Percentiles rank a stretch among this genome's conserved stretches.
These are phyloP conservation scores for Pezicula radicicola DNA, from an alignment of 2,329 filamentous ascomycete genomes.

Conservation along the genomic window DNA sequence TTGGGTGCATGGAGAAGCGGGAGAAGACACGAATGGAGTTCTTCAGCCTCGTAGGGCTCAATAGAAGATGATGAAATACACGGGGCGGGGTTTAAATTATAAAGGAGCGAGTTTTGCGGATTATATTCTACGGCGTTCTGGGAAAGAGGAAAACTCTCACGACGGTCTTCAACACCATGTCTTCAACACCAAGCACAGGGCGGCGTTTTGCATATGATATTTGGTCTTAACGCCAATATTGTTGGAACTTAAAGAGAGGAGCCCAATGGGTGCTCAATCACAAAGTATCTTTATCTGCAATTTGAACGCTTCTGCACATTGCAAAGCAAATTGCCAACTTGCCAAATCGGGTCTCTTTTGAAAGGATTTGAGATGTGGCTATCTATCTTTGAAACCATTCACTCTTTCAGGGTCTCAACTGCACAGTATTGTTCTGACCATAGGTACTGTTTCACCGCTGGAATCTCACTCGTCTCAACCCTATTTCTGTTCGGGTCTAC, in stretches of 20 bases:
- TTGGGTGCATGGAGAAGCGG: constrained; percentile 91
- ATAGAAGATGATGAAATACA: constrained; percentile 38
- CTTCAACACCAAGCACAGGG: constrained; percentile 27
- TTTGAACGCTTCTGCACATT: background rate
- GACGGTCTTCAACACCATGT: constrained; percentile 31
- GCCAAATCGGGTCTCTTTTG: no score
- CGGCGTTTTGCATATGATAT: constrained; percentile 16
- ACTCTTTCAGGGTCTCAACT: no score
- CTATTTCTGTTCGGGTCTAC: no score
- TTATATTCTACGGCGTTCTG: constrained; percentile 18
- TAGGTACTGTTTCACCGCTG: no score
- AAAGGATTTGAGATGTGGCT: no score
- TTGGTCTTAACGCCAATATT: constrained; percentile 31
- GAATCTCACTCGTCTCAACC: no score
- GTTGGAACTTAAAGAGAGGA: background rate
- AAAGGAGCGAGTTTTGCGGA: constrained; percentile 7
- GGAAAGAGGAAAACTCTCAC: constrained; percentile 11
- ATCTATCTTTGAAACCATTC: no score
- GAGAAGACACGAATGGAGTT: constrained; percentile 97
- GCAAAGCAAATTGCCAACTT: background rate
- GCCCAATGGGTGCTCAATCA: background rate
- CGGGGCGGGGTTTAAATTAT: constrained; percentile 4
- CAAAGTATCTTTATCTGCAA: no score
- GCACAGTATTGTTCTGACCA: no score
- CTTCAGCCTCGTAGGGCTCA: constrained; percentile 71